phyloP scores from a whole-genome alignment of 306 rosid genomes.

The Hippophae rhamnoides region DNA sequence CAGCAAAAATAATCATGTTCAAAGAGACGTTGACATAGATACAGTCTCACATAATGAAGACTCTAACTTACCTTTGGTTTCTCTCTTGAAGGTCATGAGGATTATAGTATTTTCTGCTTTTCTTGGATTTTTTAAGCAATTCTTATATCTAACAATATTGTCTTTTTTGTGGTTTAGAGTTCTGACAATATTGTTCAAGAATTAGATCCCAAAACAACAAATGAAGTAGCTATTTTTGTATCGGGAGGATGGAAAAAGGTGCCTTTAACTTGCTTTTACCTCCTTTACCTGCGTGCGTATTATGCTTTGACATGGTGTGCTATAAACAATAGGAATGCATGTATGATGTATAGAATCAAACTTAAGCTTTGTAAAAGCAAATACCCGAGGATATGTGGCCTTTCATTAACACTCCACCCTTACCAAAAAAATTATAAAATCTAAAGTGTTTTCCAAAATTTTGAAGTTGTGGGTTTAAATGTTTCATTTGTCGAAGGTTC shows the following conservation, averaged over 20 bases:
- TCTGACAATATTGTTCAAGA: conserved; percentile 44
- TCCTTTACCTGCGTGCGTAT: too few relatives aligned
- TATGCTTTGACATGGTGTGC: too few relatives aligned
- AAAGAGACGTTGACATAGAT: conserved; percentile 27
- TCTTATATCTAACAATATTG: conserved; percentile 9
- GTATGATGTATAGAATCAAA: too few relatives aligned
- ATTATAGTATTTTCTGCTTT: background rate
- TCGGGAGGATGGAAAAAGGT: conserved; percentile 83
- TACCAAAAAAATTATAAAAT: too few relatives aligned
- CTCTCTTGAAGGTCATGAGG: conserved; percentile 56
- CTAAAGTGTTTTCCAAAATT: too few relatives aligned
- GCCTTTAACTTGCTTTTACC: background rate
- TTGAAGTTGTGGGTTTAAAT: too few relatives aligned
- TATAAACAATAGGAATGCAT: too few relatives aligned
- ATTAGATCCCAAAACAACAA: conserved; percentile 68
- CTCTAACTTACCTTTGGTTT: conserved; percentile 31
- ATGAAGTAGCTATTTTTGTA: conserved; percentile 72
- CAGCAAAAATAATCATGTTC: conserved; percentile 20
- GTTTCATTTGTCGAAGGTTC: too few relatives aligned
- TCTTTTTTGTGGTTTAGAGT: conserved; percentile 29
- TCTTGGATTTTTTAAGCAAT: conserved; percentile 12
- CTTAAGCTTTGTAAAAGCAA: too few relatives aligned
- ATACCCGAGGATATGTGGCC: too few relatives aligned
- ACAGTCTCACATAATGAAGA: conserved; percentile 25
- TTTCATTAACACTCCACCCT: too few relatives aligned